Conservation (phyloP, 306 rosid species). For the Medicago arabica region DNA sequence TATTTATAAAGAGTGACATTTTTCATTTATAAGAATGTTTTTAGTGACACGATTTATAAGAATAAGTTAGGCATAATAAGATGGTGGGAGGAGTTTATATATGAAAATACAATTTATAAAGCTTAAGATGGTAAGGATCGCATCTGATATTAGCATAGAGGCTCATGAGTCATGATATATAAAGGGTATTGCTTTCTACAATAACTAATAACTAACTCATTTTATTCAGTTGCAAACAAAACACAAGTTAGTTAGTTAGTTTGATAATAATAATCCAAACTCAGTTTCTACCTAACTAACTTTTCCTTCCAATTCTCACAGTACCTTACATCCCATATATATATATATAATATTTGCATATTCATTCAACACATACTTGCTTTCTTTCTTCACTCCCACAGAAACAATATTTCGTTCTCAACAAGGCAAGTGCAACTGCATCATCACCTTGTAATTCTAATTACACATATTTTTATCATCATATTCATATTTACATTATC, state of each 20-base stretch:
- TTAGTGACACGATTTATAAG: no score
- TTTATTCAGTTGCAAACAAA: neutral
- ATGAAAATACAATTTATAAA: no score
- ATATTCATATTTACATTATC: neutral
- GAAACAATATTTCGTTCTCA: neutral
- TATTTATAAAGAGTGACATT: no score
- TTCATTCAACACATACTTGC: neutral
- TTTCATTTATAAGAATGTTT: no score
- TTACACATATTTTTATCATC: neutral
- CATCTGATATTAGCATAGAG: no score
- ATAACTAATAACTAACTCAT: no score
- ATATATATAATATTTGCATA: no score
- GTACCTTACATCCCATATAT: neutral
- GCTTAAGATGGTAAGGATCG: no score
- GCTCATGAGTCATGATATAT: no score
- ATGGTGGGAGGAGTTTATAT: no score
- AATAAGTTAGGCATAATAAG: no score
- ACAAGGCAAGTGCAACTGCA: neutral
- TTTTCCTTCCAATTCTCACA: neutral
- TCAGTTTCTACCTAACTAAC: neutral
- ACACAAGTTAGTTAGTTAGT: neutral
- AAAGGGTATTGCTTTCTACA: neutral
- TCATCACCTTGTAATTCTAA: neutral
- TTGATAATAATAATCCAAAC: neutral
- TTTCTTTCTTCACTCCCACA: conserved; percentile 2